phyloP scores from a whole-genome alignment of 352 stramenopile species.

The Phytophthora foliorum region DNA sequence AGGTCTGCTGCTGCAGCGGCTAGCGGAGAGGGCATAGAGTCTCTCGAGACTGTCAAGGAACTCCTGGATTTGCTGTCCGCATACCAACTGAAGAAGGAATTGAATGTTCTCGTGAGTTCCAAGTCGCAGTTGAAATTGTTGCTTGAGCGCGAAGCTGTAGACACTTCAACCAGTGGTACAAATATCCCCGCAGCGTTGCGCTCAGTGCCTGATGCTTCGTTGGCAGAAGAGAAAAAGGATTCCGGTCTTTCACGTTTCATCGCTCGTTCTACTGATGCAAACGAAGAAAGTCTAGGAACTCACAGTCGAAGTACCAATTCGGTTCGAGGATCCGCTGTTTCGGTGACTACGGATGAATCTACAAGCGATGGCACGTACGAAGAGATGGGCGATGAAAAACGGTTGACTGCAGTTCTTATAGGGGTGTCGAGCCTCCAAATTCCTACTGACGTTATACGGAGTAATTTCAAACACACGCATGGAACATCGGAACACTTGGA shows the following conservation, averaged over 20 bases:
- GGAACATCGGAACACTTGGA: constrained; percentile 42
- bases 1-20: constrained; percentile 13
- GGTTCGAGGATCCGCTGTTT: constrained; percentile 44
- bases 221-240: constrained; percentile 41
- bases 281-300: constrained; percentile 27
- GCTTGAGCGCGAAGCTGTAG: constrained; percentile 77
- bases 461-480: constrained; percentile 50
- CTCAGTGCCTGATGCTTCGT: constrained; percentile 20
- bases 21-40: constrained; percentile 27
- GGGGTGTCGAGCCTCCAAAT: constrained; percentile 81
- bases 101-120: constrained; percentile 68
- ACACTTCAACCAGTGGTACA: constrained; percentile 66
- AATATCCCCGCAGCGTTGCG: constrained; percentile 41
- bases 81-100: constrained; percentile 60
- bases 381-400: constrained; percentile 72
- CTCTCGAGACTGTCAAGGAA: constrained; percentile 35
- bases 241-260: constrained; percentile 37
- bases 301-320: constrained; percentile 34
- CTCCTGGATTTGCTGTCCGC: constrained; percentile 43
- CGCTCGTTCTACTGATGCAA: constrained; percentile 15
- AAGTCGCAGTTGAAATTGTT: constrained; percentile 76
- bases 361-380: constrained; percentile 70
- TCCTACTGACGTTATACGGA: constrained; percentile 42
- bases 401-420: constrained; percentile 78
- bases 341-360: constrained; percentile 75